Evolutionary conservation across 2,329 filamentous ascomycete genomes (phyloP).

Genomic region (Fusarium longipes): DNA sequence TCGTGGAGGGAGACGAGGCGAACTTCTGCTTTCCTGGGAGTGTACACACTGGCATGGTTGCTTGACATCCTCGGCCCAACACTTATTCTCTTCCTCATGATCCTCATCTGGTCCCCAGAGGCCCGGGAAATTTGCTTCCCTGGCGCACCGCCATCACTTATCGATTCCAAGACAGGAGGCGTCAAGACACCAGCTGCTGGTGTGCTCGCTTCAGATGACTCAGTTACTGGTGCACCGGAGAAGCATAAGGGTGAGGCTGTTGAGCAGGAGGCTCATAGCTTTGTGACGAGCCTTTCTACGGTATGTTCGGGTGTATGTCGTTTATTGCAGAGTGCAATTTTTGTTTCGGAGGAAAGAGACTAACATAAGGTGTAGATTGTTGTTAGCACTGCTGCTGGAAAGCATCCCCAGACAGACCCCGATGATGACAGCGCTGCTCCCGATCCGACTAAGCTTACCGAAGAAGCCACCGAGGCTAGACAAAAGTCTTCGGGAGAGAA

Average conservation of each 20-base stretch:
- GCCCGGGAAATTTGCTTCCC: slow-evolving; percentile 76
- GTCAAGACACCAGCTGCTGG: slow-evolving; percentile 82
- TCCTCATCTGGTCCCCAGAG: slow-evolving; percentile 73
- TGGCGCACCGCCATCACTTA: slow-evolving; percentile 78
- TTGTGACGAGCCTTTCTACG: slow-evolving; percentile 74
- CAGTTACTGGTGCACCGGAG: slow-evolving; percentile 83
- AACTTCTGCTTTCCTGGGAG: slow-evolving; percentile 69
- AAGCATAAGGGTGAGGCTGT: slow-evolving; percentile 86
- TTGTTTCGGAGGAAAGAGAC: not conserved
- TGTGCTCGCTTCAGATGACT: slow-evolving; percentile 79
- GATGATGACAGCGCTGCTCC: slow-evolving; percentile 65
- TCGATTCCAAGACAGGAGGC: slow-evolving; percentile 75
- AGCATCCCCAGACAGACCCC: slow-evolving; percentile 76
- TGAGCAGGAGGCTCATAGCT: slow-evolving; percentile 84
- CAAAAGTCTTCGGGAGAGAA: slow-evolving; percentile 60
- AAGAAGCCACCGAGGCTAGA: slow-evolving; percentile 55
- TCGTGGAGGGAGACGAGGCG: slow-evolving; percentile 81
- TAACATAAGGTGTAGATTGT: slow-evolving; percentile 62
- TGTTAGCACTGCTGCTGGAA: slow-evolving; percentile 79
- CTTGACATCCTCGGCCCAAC: slow-evolving; percentile 77
- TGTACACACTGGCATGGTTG: slow-evolving; percentile 74
- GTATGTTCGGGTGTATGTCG: slow-evolving; percentile 50
- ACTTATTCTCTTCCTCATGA: slow-evolving; percentile 67
- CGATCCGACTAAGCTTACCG: slow-evolving; percentile 56
- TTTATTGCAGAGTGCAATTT: not conserved